A percentile compares a stretch with the other conserved stretches of the same genome.
Conservation (phyloP, 2,329 filamentous ascomycete genomes). For the Aspergillus novoparasiticus region DNA sequence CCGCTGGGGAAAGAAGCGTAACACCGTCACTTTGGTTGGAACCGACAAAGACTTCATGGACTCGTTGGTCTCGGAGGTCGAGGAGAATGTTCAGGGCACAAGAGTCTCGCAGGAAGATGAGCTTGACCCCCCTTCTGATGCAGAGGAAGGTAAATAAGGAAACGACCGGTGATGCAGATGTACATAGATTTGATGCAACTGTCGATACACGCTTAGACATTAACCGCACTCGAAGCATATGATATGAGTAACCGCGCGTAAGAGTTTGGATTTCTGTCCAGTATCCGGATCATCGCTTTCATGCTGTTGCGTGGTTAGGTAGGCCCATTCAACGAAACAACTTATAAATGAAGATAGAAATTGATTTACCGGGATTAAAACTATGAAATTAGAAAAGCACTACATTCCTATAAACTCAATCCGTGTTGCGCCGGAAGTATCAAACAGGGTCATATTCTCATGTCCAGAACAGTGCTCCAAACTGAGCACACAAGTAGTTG, state of each 20-base stretch:
- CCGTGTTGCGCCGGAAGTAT: not conserved
- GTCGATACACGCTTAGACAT: slow-evolving; percentile 7
- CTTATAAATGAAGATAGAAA: not conserved
- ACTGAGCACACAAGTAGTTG: not conserved
- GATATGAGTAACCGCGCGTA: not conserved
- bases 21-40: slow-evolving; percentile 86
- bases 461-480: not conserved
- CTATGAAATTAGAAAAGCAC: not conserved
- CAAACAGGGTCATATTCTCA: not conserved
- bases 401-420: not conserved
- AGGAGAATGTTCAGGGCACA: slow-evolving; percentile 72
- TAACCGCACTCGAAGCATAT: not conserved
- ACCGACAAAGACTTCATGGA: slow-evolving; percentile 77
- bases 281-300: not conserved
- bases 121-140: slow-evolving; percentile 54
- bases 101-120: slow-evolving; percentile 73
- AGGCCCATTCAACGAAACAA: not conserved
- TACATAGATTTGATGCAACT: not conserved
- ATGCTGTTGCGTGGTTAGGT: not conserved
- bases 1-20: slow-evolving; percentile 81
- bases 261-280: too few species aligned
- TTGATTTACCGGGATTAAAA: not conserved
- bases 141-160: slow-evolving; percentile 16
- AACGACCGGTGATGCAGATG: not conserved
- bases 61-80: slow-evolving; percentile 74